Evolutionary conservation across 805 yeast species (phyloP), one percentile per base, ranked within the genome.

Genomic region (Priceomyces carsonii): DNA sequence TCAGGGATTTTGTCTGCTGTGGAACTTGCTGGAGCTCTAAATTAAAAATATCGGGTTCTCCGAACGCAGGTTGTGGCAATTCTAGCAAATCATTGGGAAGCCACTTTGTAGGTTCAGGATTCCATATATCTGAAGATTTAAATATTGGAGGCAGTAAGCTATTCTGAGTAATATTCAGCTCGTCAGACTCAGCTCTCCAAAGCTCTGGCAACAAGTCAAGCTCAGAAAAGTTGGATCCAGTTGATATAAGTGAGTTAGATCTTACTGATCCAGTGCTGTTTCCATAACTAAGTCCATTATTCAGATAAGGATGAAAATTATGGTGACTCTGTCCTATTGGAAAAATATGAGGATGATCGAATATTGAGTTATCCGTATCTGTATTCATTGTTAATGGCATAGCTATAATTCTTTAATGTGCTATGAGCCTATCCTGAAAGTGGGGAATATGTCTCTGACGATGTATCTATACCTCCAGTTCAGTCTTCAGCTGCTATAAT

Each of bases 1-100:
- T 18, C 29, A 5, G 17, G 12, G 19, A 25, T 29, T 17, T 29
- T 10, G 24, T 21, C 18, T 24, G 44, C 17, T n/a, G 22, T 28
- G 25, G 20, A 18, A 21, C 26, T 29, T 39, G 48, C 7, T 33
- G 35, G 25, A 32, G 38, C 22, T 45, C 40, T 27, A 36, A 35
- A 26, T 38, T 38, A 32, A 39, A 44, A n/a, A 46, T 30, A 12
- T 46, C 50, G 12, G 10, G n/a, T 5, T 29, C 33, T 7, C 21
- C 27, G 18, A 18, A 10, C 2, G 29, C 26, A 22, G n/a, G 21
- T 12, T 32, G 34, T 2, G 24, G 16, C 16, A 27, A 21, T 6
- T 26, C 28, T 18, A 25, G 18, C 8, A 16, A 24, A 18, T 18
- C 30, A 10, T 36, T 23, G 16, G 35, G 29, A 29, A 18, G 32